Percentiles rank a stretch among this genome's conserved stretches.
These are phyloP conservation scores for Bipolaris sorokiniana DNA, from an alignment of 2,329 filamentous ascomycete genomes.

Conservation along the genomic window DNA sequence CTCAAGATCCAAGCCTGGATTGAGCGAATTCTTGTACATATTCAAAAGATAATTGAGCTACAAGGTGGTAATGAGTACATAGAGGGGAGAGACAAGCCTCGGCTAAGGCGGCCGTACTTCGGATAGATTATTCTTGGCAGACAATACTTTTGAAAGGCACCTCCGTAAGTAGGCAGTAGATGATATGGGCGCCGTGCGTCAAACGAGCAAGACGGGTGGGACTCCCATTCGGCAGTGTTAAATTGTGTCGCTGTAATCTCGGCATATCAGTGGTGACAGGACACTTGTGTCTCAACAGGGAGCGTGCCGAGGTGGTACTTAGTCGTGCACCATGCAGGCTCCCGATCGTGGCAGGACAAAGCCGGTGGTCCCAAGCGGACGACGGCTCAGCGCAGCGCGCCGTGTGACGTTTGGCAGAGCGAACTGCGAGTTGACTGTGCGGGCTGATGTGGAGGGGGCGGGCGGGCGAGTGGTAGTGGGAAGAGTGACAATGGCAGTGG, in stretches of 20 bases:
- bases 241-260: slow-evolving; percentile 3
- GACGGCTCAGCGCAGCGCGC: neutral
- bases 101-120: too few relatives aligned
- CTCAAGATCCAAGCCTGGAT: too few relatives aligned
- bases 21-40: too few relatives aligned
- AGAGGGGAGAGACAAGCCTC: too few relatives aligned
- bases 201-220: slow-evolving; percentile 24
- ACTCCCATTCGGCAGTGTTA: slow-evolving; percentile 21
- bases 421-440: neutral
- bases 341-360: neutral
- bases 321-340: slow-evolving; percentile 1
- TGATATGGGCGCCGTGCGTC: slow-evolving; percentile 12
- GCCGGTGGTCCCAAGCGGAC: neutral
- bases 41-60: too few relatives aligned
- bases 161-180: neutral
- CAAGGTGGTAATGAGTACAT: too few relatives aligned
- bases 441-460: neutral
- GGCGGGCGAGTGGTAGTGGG: neutral
- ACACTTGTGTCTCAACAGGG: slow-evolving; percentile 5
- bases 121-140: too few relatives aligned
- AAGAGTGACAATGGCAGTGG: neutral
- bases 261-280: slow-evolving; percentile 7
- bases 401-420: neutral
- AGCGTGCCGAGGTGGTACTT: slow-evolving; percentile 7
- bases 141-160: too few relatives aligned